These are phyloP conservation scores for Oryza rufipogon DNA, from an alignment of 176 grass and related monocot genomes.

Conservation along the genomic window DNA sequence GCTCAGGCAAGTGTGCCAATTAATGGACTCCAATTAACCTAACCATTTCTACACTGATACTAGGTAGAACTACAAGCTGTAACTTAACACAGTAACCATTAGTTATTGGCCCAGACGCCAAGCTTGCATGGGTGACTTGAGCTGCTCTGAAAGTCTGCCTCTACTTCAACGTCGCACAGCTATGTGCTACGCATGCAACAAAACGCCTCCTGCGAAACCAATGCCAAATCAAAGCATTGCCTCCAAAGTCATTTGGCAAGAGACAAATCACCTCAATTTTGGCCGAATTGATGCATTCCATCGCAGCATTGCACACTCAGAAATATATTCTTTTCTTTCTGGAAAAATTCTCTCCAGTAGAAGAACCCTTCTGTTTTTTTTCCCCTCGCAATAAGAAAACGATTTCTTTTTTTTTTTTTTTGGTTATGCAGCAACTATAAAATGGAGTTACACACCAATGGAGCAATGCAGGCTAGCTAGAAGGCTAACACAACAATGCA, in stretches of 20 bases:
- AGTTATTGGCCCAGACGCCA: not conserved
- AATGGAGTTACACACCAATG: not conserved
- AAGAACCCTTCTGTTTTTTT: constrained; percentile 10
- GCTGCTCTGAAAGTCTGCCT: not conserved
- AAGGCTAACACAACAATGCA: not conserved
- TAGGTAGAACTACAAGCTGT: not conserved
- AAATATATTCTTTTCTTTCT: constrained; percentile 33
- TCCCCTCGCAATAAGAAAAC: not conserved
- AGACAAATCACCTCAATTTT: too few species aligned
- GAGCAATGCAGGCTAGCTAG: not conserved
- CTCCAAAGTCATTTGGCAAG: too few species aligned
- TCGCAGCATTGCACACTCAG: constrained; percentile 36
- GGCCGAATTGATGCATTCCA: not conserved
- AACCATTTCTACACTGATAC: not conserved
- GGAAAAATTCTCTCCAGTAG: not conserved
- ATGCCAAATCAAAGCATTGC: too few species aligned
- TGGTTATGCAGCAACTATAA: constrained; percentile 36
- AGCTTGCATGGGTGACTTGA: not conserved
- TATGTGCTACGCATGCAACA: too few species aligned
- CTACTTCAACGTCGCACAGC: constrained; percentile 22
- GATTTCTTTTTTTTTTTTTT: constrained; percentile 12
- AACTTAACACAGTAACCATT: not conserved
- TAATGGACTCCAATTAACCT: not conserved
- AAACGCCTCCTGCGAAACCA: too few species aligned
- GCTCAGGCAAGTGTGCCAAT: too few species aligned